Percentiles rank a stretch among this genome's conserved stretches.
phyloP scores from a whole-genome alignment of 257 asterid genomes.

The Fraxinus cuspidata region DNA sequence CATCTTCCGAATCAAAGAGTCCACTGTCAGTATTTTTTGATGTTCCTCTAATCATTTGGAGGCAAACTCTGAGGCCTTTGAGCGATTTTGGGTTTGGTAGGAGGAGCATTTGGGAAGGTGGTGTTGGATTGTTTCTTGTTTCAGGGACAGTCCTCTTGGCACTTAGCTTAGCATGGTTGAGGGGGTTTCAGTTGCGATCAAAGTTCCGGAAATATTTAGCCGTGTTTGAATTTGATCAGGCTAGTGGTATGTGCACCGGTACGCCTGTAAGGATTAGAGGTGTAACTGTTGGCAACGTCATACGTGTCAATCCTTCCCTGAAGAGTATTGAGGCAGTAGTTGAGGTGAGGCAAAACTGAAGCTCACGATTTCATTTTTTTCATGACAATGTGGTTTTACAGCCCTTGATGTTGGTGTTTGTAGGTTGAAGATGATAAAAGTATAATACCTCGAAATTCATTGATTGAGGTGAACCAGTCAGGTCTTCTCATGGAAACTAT shows the following conservation, averaged over 20 bases:
- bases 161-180: constrained; percentile 91
- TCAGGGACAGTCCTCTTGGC: constrained; percentile 80
- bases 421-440: constrained; percentile 91
- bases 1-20: constrained; percentile 46
- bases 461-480: constrained; percentile 95
- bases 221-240: constrained; percentile 86
- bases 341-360: constrained; percentile 57
- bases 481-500: constrained; percentile 99
- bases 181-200: constrained; percentile 85
- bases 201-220: constrained; percentile 82
- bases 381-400: constrained; percentile 19
- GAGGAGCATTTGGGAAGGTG: constrained; percentile 99
- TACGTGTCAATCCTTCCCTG: constrained; percentile 86
- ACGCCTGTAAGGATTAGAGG: constrained; percentile 96
- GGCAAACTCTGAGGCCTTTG: constrained; percentile 77
- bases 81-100: constrained; percentile 91
- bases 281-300: constrained; percentile 83
- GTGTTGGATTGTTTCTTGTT: constrained; percentile 88
- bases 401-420: constrained; percentile 25
- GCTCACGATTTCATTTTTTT: constrained; percentile 15
- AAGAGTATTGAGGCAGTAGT: constrained; percentile 79
- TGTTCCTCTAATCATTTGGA: constrained; percentile 73
- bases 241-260: constrained; percentile 90
- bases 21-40: constrained; percentile 59
- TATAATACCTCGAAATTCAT: constrained; percentile 82